Base-by-base conservation (phyloP, 2,329 filamentous ascomycete genomes). In the Cryoendolithus antarcticus region DNA sequence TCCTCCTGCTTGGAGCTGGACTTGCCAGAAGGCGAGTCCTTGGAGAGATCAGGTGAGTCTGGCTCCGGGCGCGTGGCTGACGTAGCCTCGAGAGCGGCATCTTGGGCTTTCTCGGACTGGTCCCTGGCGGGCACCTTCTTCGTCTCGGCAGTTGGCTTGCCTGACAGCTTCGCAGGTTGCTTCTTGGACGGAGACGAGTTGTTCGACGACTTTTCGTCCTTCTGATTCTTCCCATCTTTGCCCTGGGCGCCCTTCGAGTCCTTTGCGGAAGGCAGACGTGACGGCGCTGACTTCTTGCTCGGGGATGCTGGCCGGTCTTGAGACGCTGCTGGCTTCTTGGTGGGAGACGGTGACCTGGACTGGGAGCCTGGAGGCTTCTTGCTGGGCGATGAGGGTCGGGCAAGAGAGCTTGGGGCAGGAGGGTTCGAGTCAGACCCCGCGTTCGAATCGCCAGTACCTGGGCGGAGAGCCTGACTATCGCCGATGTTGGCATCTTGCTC, bases 21-120 rank as follows among this genome's bases (percentile, higher is more conserved):
- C 6, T 36, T 21, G 19, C 35, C 35, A 4, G 33, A 29, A 32
- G 12, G 28, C 4, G 32, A 40, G 33, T 15, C 34, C 15, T 13
- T 42, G 8, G 35, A 21, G 13, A 13, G 15, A 9, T 28, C 31
- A 3, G 38, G 27, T n/a, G 34, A 30, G 32, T 28, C 30, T 10
- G 32, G 28, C 11, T 33, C n/a, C 2, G 47, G 47, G 9, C 52
- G 44, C 8, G 45, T 41, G 4, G 42, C 30, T 27, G 47, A 43
- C 9, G 45, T 46, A 6, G 32, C 44, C n/a, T 38, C 47, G 28
- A 53, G 44, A 30, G 43, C 46, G 32, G 44, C 45, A 30, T 54
- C 51, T 35, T 55, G 48, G 46, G 49, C 46, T 34, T 34, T 39
- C 28, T 44, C 46, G 12, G 44, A 30, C 39, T 52, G 43, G 36